Evolutionary conservation across 2,329 filamentous ascomycete species (phyloP), one percentile per base, ranked within the genome.

Genomic region (Coniochaeta prunicola): DNA sequence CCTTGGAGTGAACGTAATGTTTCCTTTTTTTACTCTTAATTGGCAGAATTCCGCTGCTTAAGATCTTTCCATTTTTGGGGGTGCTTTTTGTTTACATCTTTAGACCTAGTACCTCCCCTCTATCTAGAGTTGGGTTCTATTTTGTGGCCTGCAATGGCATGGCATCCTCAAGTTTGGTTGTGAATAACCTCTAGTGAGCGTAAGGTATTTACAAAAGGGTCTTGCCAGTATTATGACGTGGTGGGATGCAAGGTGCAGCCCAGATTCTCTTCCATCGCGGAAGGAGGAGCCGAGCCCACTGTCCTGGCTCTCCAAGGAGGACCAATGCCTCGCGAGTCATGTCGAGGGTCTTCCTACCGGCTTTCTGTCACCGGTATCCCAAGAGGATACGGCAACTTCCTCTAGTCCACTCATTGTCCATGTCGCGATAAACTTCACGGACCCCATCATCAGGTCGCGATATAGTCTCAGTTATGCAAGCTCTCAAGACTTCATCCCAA

Each of bases 381-480:
- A 65, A 56, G 63, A 66, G 28, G 61, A 63, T 4, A 36, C 33
- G 4, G 53, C 21, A 2, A 36, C 50, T 4, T 58, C 59, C 10
- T 59, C 56, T 26, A 59, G 53, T 3, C 64, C 65, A 5, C 60
- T 81, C 30, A 69, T 72, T 33, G 73, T 81, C 17, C 73, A 76
- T 28, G 72, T 80, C 57, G 74, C 74, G 31, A 70, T 80, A 64
- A 74, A 70, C 53, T 81, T 81, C 63, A 74, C 75, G 56, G 73
- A 74, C 38, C 77, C 77, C 7, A 66, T 76, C 53, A 71, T 75
- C 50, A 73, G 74, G 56, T 67, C 66, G 15, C 70, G 74, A 26
- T 79, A 80, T 66, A 71, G 65, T 55, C 74, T 76, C 55, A 74
- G 73, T 59, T 83, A 82, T 64, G 72, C 73, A 58, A 73, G 76